phyloP scores from a whole-genome alignment of 2,329 filamentous ascomycete genomes.

The Lasiodiplodia theobromae region DNA sequence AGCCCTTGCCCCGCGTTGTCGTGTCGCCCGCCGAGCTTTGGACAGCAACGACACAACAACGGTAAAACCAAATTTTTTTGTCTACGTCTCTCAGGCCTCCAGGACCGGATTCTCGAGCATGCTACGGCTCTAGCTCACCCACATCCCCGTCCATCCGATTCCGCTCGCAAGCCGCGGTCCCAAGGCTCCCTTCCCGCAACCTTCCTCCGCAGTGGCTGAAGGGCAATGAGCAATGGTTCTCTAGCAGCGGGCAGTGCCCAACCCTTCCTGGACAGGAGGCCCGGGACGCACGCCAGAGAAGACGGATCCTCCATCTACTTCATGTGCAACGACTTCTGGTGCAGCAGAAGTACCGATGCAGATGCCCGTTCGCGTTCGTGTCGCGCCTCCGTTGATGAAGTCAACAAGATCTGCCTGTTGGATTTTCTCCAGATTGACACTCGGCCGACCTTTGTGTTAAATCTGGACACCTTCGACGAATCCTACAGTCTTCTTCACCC shows the following conservation, averaged over 20 bases:
- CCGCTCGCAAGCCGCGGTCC: background rate
- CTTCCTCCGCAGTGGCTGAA: background rate
- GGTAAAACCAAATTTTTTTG: background rate
- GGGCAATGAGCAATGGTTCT: conserved; percentile 24
- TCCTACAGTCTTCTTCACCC: conserved; percentile 15
- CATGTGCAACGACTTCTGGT: conserved; percentile 7
- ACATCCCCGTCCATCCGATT: background rate
- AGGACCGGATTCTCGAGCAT: background rate
- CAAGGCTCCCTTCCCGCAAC: background rate
- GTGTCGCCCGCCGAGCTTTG: background rate
- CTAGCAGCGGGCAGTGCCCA: conserved; percentile 9
- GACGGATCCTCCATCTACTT: conserved; percentile 9
- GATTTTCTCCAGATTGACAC: conserved; percentile 37
- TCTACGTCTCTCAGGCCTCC: background rate
- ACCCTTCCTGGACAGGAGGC: background rate
- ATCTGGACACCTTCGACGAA: conserved; percentile 31
- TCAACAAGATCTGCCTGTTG: conserved; percentile 34
- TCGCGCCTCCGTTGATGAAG: conserved; percentile 12
- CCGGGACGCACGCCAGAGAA: background rate
- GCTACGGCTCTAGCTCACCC: background rate
- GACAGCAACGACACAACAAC: background rate
- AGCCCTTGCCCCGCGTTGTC: background rate
- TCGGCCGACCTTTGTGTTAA: conserved; percentile 38
- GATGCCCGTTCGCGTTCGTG: background rate
- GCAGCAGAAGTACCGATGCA: background rate